Base-by-base conservation (phyloP, 2,329 filamentous ascomycete species). In the Metarhizium humberi region DNA sequence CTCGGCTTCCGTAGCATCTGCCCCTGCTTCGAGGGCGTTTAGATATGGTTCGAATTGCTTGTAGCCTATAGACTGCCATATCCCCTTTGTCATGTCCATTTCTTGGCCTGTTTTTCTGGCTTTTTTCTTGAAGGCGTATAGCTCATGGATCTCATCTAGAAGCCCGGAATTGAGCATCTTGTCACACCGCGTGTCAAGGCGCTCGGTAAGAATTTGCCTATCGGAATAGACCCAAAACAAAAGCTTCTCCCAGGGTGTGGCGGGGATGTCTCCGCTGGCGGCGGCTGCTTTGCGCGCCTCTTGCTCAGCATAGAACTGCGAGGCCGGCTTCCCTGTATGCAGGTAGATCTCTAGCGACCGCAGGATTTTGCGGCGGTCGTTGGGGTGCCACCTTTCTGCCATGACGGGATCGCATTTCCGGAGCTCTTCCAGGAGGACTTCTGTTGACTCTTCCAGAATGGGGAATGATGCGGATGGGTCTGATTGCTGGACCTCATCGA, bases 51-150 rank as follows among this genome's bases (percentile, higher is more conserved):
- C 80, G 66, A 97, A 87, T 66, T 99, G 90, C 67, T 95, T 96
- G 71, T 91, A 96, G 1, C 94, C 94, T 58, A 99, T 99, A 1
- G 92, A 94, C 53, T 95, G 88, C 91, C 92, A 99, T 47, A 99
- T 95, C 0, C 94, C 95, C 53, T 85, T 84, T 1, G 82, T 88
- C 60, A 83, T 78, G 65, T 97, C 90, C 2, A 94, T 71, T 0
- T 69, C 60, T 2, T 75, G 69, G 0, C 83, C 86, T 2, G 73
- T 64, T 0, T 72, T 66, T 0, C 67, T 59, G 18, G 65, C 66
- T 2, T 63, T 54, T 18, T 61, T 68, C 54, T 71, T 73, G 50
- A 75, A 73, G 1, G 71, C 61, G 57, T 75, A 73, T 48, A 84
- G 70, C 51, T 75, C 66, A 29, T 66, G 67, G 0, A 77, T 73